These are phyloP conservation scores for Phaffia rhodozyma DNA, from an alignment of 1,284 basidiomycete species.

Conservation along the genomic window DNA sequence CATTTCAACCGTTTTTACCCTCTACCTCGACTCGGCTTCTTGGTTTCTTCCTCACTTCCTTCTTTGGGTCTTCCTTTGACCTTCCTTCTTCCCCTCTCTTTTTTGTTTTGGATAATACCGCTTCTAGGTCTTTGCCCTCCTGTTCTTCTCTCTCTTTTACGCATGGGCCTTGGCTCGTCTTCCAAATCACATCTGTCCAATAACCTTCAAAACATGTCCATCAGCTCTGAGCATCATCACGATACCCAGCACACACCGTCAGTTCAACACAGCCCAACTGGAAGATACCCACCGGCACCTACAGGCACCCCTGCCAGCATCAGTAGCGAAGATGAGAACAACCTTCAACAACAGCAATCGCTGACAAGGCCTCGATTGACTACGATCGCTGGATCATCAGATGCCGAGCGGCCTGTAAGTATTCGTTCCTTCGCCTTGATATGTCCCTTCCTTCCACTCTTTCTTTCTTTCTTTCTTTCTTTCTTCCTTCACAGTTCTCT, in stretches of 20 bases:
- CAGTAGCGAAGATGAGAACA: no score
- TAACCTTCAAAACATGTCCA: no score
- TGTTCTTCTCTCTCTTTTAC: neutral
- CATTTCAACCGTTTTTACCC: no score
- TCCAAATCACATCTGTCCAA: neutral
- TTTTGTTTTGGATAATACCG: neutral
- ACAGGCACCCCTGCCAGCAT: constrained; percentile 18
- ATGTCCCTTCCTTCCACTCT: no score
- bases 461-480: no score
- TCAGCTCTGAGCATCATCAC: neutral
- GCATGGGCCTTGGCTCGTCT: neutral
- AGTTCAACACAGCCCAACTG: neutral
- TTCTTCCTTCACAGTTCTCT: no score
- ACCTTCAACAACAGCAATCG: no score
- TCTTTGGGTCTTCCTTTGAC: neutral
- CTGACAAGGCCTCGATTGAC: no score
- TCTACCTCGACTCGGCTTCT: no score
- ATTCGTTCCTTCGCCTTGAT: no score
- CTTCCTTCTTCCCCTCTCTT: neutral
- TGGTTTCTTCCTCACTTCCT: neutral
- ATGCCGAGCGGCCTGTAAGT: no score
- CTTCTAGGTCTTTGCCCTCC: neutral
- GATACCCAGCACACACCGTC: neutral
- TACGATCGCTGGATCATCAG: no score
- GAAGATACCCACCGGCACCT: neutral